Base-by-base conservation (phyloP, 331 rosid species). In the Quercus tomentella region DNA sequence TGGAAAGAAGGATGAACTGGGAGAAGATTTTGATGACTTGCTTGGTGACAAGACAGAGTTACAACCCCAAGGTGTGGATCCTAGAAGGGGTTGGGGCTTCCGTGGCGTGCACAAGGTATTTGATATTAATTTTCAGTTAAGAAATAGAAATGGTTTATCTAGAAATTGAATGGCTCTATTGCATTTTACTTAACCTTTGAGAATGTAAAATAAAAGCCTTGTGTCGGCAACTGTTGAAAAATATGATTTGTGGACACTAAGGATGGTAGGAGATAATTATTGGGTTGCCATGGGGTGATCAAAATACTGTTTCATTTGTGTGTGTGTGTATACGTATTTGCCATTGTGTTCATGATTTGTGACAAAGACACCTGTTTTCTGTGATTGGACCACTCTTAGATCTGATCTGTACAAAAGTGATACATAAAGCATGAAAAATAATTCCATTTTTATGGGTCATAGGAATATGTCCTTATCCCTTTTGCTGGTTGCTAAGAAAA, bases 21-120 rank as follows among this genome's bases (percentile, higher is more conserved):
- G 66, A 67, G 96, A 76, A 55, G 92, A 81, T 7, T 26, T 85
- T 56, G 93, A 86, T 8, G 83, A 80, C 26, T 68, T 89, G 67
- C 87, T 90, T 78, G 91, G 92, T 78, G 82, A 71, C 8, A 79
- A 80, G 56, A 61, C 79, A 6, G 82, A 83, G 49, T 70, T 81
- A 74, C 83, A 85, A 55, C 91, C 91, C 54, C 99, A 93, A 56
- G 85, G 94, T 75, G 99, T 96, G 74, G 92, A 96, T 87, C 99
- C 99, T 15, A 83, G 78, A 80, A 89, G 80, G 79, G 98, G 99
- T 67, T 93, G 99, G 99, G 89, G 81, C 75, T 96, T 81, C 86
- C 98, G 98, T 0, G 99, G 99, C 65, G 99, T 96, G 73, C 99
- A 96, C 83, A 96, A 90, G 99, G 98, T 96, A 93, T 75, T 75